Conservation (phyloP, 345 rosid genomes). For the Anastatica hierochuntica region DNA sequence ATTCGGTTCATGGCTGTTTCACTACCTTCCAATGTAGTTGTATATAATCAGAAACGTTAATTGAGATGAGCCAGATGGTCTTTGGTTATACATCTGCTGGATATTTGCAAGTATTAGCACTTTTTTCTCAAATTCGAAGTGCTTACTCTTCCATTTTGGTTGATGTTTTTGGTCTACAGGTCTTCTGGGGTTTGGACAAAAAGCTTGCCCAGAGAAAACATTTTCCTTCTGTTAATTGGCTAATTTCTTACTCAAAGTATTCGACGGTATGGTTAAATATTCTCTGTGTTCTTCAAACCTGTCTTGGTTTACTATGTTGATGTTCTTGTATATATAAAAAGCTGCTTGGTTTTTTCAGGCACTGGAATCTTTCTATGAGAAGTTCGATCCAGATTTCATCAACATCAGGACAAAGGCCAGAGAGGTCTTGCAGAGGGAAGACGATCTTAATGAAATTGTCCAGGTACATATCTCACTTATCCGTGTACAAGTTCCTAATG, state of each 20-base stretch:
- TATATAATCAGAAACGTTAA: no score
- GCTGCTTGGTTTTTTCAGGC: conserved; percentile 45
- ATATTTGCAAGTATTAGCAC: no score
- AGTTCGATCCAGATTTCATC: conserved; percentile 95
- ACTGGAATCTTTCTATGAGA: conserved; percentile 90
- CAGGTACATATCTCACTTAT: conserved; percentile 44
- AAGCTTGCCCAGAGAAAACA: conserved; percentile 99
- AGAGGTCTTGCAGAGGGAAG: conserved; percentile 99
- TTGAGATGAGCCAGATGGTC: no score
- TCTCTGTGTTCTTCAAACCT: background rate
- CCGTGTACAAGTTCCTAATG: background rate
- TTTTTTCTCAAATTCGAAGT: no score
- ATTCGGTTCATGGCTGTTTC: conserved; percentile 2
- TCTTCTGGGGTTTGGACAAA: conserved; percentile 99
- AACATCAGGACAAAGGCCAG: conserved; percentile 98
- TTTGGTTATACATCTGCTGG: no score
- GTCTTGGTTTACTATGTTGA: background rate
- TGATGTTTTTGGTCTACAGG: conserved; percentile 40
- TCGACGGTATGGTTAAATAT: conserved; percentile 50
- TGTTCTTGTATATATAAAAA: background rate
- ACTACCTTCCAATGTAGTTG: no score
- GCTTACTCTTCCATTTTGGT: conserved; percentile 9
- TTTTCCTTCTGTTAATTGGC: conserved; percentile 99
- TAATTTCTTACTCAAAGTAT: conserved; percentile 97
- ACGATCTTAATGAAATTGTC: conserved; percentile 98